A percentile compares a stretch with the other conserved stretches of the same genome.
Conservation (phyloP, 768 basidiomycete species). For the Leccinum truebloodii region DNA sequence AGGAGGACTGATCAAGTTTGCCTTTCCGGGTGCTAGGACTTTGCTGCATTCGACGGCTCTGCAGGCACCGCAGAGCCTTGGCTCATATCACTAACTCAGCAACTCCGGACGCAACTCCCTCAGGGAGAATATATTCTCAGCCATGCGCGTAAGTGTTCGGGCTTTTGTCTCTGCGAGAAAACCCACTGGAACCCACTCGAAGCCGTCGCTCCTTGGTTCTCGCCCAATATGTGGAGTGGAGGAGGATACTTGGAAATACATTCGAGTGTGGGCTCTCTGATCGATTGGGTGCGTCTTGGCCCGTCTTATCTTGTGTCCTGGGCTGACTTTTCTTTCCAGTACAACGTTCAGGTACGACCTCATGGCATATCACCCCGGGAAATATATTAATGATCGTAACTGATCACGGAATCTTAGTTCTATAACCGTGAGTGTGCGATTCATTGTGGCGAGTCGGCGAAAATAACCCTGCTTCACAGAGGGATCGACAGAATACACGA, state of each 20-base stretch:
- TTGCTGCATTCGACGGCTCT: conserved; percentile 46
- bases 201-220: conserved; percentile 50
- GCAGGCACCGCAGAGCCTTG: conserved; percentile 49
- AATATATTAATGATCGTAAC: background rate
- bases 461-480: conserved; percentile 24
- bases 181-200: no score
- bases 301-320: background rate
- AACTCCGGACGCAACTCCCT: conserved; percentile 34
- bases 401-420: conserved; percentile 9
- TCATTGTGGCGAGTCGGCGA: background rate
- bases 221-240: conserved; percentile 34
- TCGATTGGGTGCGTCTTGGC: conserved; percentile 40
- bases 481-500: conserved; percentile 38
- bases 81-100: conserved; percentile 34
- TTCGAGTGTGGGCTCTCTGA: conserved; percentile 40
- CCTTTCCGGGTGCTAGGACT: conserved; percentile 44
- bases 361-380: background rate
- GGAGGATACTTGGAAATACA: conserved; percentile 44
- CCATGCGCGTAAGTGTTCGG: conserved; percentile 34
- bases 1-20: background rate
- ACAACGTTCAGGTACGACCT: conserved; percentile 41
- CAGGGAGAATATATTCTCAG: conserved; percentile 35
- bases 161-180: no score
- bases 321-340: conserved; percentile 27
- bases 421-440: conserved; percentile 21